Conservation (phyloP, 225 moss, liverwort and hornwort genomes). For the Anthoceros angustus region DNA sequence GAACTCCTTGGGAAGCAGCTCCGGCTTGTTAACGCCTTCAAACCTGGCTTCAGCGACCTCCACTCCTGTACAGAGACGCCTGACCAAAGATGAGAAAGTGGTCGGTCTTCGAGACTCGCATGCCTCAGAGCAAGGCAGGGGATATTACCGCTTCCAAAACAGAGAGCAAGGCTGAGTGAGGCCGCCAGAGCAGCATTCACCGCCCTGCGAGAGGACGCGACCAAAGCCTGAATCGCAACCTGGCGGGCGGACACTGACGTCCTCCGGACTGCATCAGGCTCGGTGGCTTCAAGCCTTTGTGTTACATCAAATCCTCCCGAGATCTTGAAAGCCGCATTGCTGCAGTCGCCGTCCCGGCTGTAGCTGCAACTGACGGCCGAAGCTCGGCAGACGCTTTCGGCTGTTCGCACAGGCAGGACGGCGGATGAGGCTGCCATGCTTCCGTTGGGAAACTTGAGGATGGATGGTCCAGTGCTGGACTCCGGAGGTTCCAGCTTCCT, state of each 20-base stretch:
- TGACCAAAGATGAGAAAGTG: neutral
- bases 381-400: too few species aligned
- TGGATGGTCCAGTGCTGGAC: too few species aligned
- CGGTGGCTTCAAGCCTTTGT: too few species aligned
- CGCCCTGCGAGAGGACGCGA: slow-evolving; percentile 7
- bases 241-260: neutral
- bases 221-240: neutral
- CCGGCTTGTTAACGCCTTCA: slow-evolving; percentile 85
- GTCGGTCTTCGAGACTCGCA: too few species aligned
- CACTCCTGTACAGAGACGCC: slow-evolving; percentile 22
- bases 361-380: too few species aligned
- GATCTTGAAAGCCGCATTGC: too few species aligned
- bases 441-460: too few species aligned
- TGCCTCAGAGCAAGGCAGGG: neutral
- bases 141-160: slow-evolving; percentile 40
- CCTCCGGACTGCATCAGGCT: neutral
- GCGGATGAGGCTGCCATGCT: too few species aligned
- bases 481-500: too few species aligned
- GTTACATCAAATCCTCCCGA: too few species aligned
- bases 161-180: slow-evolving; percentile 58
- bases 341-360: too few species aligned
- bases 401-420: too few species aligned
- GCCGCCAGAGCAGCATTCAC: slow-evolving; percentile 41
- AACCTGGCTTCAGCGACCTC: slow-evolving; percentile 63
- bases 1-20: slow-evolving; percentile 70